Percentiles rank a stretch among this genome's conserved stretches.
Evolutionary conservation across 116 monocot genomes (phyloP).

Genomic region (Phalaenopsis hybrid): DNA sequence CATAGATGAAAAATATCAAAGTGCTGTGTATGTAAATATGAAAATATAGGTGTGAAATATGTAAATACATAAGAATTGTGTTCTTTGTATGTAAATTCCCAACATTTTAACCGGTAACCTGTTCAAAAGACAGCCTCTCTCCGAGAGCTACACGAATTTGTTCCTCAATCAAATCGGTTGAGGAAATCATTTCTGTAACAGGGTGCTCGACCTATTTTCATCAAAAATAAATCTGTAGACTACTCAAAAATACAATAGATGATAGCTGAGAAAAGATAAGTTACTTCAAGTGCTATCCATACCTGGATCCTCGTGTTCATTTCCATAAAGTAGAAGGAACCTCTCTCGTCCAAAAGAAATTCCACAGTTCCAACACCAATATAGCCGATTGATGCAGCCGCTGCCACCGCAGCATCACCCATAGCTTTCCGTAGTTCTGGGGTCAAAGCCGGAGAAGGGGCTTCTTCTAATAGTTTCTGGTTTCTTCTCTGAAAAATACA

Average conservation of each 20-base stretch:
- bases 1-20: too few species aligned
- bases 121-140: constrained; percentile 64
- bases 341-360: constrained; percentile 94
- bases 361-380: constrained; percentile 96
- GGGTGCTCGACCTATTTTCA: constrained; percentile 82
- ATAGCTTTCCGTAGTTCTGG: constrained; percentile 88
- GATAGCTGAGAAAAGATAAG: not conserved
- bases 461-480: constrained; percentile 94
- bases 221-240: not conserved
- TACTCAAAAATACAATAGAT: not conserved
- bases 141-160: constrained; percentile 96
- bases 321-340: constrained; percentile 96
- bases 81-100: too few species aligned
- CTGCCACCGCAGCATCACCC: constrained; percentile 94
- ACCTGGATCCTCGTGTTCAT: constrained; percentile 99
- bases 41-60: too few species aligned
- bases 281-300: not conserved
- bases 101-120: constrained; percentile 30
- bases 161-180: constrained; percentile 90
- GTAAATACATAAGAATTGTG: too few species aligned
- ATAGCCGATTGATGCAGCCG: constrained; percentile 89
- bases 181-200: constrained; percentile 98
- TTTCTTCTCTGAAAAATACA: constrained; percentile 73
- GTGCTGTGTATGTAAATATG: too few species aligned
- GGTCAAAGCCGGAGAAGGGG: constrained; percentile 94